phyloP scores from a whole-genome alignment of 2,329 filamentous ascomycete species.

The Fusarium sp. region DNA sequence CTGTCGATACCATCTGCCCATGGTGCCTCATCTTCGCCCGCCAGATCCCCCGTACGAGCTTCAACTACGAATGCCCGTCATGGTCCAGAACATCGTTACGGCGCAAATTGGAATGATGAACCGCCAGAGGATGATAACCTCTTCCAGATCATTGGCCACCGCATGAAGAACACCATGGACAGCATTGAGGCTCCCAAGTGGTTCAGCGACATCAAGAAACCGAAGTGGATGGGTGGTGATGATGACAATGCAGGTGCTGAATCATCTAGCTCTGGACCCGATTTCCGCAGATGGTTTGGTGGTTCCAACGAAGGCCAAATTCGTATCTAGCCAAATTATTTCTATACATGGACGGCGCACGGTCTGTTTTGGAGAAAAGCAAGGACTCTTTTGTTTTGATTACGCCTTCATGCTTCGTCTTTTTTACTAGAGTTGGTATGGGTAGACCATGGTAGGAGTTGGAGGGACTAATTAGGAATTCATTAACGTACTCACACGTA shows the following conservation, averaged over 20 bases:
- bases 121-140: conserved; percentile 82
- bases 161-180: conserved; percentile 93
- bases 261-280: conserved; percentile 44
- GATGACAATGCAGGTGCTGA: conserved; percentile 47
- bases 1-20: conserved; percentile 59
- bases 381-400: conserved; percentile 17
- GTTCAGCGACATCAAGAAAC: conserved; percentile 81
- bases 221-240: conserved; percentile 81
- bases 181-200: conserved; percentile 83
- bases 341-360: conserved; percentile 10
- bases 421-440: conserved; percentile 14
- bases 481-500: conserved; percentile 10
- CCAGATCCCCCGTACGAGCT: conserved; percentile 57
- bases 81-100: conserved; percentile 42
- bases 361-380: conserved; percentile 19
- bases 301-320: conserved; percentile 50
- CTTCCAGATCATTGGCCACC: conserved; percentile 83
- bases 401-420: conserved; percentile 19
- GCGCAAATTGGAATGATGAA: conserved; percentile 58
- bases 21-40: conserved; percentile 49
- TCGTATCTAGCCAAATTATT: conserved; percentile 37
- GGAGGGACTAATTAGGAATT: conserved; percentile 6
- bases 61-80: conserved; percentile 41
- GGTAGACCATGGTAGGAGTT: conserved; percentile 36
- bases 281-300: conserved; percentile 70